Base-by-base conservation (phyloP, 2,329 filamentous ascomycete genomes). In the Fusarium falciforme region DNA sequence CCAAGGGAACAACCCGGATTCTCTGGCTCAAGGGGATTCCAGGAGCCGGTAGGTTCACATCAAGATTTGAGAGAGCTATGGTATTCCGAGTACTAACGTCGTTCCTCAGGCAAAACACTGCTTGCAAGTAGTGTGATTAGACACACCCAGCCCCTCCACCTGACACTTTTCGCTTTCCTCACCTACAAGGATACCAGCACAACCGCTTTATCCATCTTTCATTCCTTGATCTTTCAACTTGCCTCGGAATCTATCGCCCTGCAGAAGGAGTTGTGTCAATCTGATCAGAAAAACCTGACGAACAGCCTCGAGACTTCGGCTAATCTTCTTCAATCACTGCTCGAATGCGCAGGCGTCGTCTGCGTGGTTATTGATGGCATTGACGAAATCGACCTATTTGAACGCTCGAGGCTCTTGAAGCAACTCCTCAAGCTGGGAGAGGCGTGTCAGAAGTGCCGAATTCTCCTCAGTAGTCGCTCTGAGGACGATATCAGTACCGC, bases 141-240 rank as follows among this genome's bases (percentile, higher is more conserved):
- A 12, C 12, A 67, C 1, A 57, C 22, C 16, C 64, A 67, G 20
- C 5, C 8, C 0, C 11, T 44, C 3, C 0, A 14, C 5, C 22
- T n/a, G 1, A 22, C 67, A 2, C 29, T 68, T 0, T 67, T 66
- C 6, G 70, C 58, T 0, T 72, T 72, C 25, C 49, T 61, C 3
- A 40, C 29, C 5, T 61, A 71, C 38, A 52, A 29, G 10, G 14
- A 57, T 35, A 31, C 12, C 5, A 33, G 6, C 4, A n/a, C 35
- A 3, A 31, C 60, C 0, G 60, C 61, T 3, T 12, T 72, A 2
- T 64, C 70, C 0, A 47, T 72, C 11, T 9, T 72, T 0, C 67
- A 72, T 4, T 70, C 70, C 0, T 33, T 72, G 10, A 58, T 71
- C 2, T 68, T 72, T 29, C 67, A 72, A 9, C 35, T 65, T 2